These are phyloP conservation scores for Clathrospora elynae DNA, from an alignment of 2,329 filamentous ascomycete genomes.

Conservation along the genomic window DNA sequence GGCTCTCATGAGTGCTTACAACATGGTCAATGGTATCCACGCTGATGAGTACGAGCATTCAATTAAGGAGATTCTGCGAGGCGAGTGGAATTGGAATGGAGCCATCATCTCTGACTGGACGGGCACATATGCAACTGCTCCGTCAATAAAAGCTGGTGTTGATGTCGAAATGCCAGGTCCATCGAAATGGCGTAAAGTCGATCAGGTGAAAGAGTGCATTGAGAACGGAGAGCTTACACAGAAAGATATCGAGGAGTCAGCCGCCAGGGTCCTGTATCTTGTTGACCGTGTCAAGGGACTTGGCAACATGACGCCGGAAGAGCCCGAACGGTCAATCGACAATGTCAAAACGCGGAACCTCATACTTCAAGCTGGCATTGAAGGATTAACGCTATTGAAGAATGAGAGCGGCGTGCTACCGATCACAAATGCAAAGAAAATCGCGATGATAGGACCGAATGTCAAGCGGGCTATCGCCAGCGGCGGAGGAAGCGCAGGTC, in stretches of 20 bases:
- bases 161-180: slow-evolving; percentile 52
- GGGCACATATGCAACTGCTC: slow-evolving; percentile 48
- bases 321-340: slow-evolving; percentile 61
- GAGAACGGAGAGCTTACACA: slow-evolving; percentile 52
- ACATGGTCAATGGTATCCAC: slow-evolving; percentile 65
- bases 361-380: slow-evolving; percentile 65
- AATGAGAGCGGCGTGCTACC: slow-evolving; percentile 66
- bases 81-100: slow-evolving; percentile 52
- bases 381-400: slow-evolving; percentile 68
- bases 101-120: slow-evolving; percentile 53
- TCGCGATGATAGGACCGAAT: slow-evolving; percentile 71
- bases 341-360: slow-evolving; percentile 61
- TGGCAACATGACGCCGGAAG: slow-evolving; percentile 61
- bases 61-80: slow-evolving; percentile 51
- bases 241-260: slow-evolving; percentile 53
- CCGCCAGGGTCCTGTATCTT: slow-evolving; percentile 65
- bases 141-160: slow-evolving; percentile 47
- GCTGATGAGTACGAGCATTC: slow-evolving; percentile 47
- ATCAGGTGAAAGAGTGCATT: slow-evolving; percentile 42
- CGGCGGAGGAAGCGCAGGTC: slow-evolving; percentile 69
- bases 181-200: slow-evolving; percentile 47
- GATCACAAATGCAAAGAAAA: slow-evolving; percentile 61
- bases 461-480: slow-evolving; percentile 70
- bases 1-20: slow-evolving; percentile 73
- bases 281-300: slow-evolving; percentile 66